A percentile compares a stretch with the other conserved stretches of the same genome.
phyloP scores from a whole-genome alignment of 208 protist species.

The Porcisia hertigi region DNA sequence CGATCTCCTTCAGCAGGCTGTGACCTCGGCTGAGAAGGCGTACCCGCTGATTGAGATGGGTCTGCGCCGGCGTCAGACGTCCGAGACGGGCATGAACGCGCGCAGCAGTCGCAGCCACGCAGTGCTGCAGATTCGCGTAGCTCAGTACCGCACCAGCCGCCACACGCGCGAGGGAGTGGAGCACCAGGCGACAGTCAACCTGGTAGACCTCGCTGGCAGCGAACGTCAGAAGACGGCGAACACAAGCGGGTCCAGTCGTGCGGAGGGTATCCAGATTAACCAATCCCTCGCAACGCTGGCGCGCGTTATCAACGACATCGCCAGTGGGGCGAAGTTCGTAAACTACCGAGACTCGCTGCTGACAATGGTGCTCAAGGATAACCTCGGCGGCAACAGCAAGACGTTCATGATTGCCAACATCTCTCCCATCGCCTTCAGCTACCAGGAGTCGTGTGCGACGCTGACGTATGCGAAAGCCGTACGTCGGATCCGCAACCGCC shows the following conservation, averaged over 20 bases:
- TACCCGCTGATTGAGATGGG: slow-evolving; percentile 83
- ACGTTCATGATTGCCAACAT: slow-evolving; percentile 94
- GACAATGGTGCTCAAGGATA: slow-evolving; percentile 91
- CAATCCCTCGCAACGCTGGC: slow-evolving; percentile 84
- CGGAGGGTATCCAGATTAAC: slow-evolving; percentile 91
- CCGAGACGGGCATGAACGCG: slow-evolving; percentile 93
- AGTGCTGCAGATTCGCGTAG: slow-evolving; percentile 84
- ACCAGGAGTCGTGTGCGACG: slow-evolving; percentile 73
- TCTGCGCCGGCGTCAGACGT: slow-evolving; percentile 76
- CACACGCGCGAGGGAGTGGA: slow-evolving; percentile 69
- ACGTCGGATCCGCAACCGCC: slow-evolving; percentile 86
- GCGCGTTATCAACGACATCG: slow-evolving; percentile 86
- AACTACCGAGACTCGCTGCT: slow-evolving; percentile 93
- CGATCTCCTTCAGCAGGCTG: slow-evolving; percentile 57
- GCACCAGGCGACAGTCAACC: slow-evolving; percentile 80
- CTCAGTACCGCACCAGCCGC: slow-evolving; percentile 61
- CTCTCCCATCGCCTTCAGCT: slow-evolving; percentile 72
- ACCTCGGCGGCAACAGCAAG: slow-evolving; percentile 90
- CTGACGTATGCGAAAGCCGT: slow-evolving; percentile 70
- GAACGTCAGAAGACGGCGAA: slow-evolving; percentile 85
- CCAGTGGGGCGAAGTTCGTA: slow-evolving; percentile 78
- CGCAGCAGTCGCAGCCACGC: slow-evolving; percentile 83
- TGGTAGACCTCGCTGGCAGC: slow-evolving; percentile 93
- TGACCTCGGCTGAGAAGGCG: slow-evolving; percentile 53
- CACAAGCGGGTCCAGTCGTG: slow-evolving; percentile 70